Evolutionary conservation across 2,329 filamentous ascomycete genomes (phyloP), one percentile per base, ranked within the genome.

Genomic region (Elsinoe australis): DNA sequence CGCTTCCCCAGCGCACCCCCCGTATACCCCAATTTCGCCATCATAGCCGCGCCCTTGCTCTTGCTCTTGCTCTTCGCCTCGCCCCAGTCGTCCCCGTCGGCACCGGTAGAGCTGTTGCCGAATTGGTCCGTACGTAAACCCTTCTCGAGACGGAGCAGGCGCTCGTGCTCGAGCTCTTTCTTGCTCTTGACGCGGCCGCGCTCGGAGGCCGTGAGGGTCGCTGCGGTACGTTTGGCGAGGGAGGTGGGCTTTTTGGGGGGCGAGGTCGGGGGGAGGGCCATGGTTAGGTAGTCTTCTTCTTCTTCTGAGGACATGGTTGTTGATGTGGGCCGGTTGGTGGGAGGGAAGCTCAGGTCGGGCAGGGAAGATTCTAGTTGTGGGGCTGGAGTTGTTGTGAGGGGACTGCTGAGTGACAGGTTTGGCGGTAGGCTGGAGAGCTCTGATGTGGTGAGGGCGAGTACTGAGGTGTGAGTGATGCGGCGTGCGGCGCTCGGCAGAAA

Each of bases 251-350:
- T 29, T 80, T 81, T 62, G 85, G 80, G 54, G 74, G 75, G 49
- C 61, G 60, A 5, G 67, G 60, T 21, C 63, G 61, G 14, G 65
- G 65, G 0, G 78, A 98, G 89, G 10, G 82, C 75, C 90, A 98
- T 96, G 58, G 83, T 87, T 85, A 98, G 94, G 73, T 98, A 96
- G 67, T 98, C 92, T 54, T 95, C 88, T 54, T 88, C 86, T 15
- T 88, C 86, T 8, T 28, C 34, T 28, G 26, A 18, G 29, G 44
- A 34, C 44, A 47, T 47, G 29, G 12, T 47, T 6, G 44, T 4
- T 26, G 44, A 21, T 2, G 38, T 12, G 14, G 28, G 9, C 4
- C 3, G 24, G 39, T 14, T n/a, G 14, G 24, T n/a, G 5, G 36
- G 6, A 12, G 36, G 18, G 5, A 26, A 4, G n/a, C 6, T 28